A percentile compares a stretch with the other conserved stretches of the same genome.
Evolutionary conservation across 768 basidiomycete genomes (phyloP).

Genomic region (Albatrellus ellisii): DNA sequence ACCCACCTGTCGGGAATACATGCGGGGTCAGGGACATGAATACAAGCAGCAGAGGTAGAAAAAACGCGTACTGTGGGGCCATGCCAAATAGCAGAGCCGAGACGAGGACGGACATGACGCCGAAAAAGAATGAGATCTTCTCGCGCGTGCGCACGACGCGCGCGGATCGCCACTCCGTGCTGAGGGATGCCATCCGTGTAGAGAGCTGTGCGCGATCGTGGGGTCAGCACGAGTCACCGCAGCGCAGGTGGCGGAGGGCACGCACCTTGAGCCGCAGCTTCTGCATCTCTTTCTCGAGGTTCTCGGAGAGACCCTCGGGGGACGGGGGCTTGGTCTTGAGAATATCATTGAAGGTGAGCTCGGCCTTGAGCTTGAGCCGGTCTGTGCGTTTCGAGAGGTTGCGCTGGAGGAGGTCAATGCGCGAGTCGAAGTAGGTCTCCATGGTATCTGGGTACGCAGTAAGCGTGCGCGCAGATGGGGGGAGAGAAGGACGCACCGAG

Average conservation of each 20-base stretch:
- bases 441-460: slow-evolving; percentile 55
- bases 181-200: slow-evolving; percentile 62
- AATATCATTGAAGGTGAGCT: slow-evolving; percentile 39
- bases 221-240: background rate
- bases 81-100: slow-evolving; percentile 83
- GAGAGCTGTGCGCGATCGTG: slow-evolving; percentile 55
- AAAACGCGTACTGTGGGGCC: slow-evolving; percentile 58
- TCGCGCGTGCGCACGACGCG: slow-evolving; percentile 75
- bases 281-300: slow-evolving; percentile 77
- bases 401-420: slow-evolving; percentile 71
- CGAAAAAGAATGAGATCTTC: slow-evolving; percentile 85
- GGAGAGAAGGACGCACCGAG: slow-evolving; percentile 40
- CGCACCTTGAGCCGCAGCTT: slow-evolving; percentile 77
- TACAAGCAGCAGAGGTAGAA: no score
- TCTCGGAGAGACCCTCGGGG: slow-evolving; percentile 56
- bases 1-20: slow-evolving; percentile 50
- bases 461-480: background rate
- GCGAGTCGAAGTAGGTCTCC: slow-evolving; percentile 92
- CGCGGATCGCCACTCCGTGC: slow-evolving; percentile 84
- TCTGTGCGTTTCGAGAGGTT: slow-evolving; percentile 81
- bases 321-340: slow-evolving; percentile 54
- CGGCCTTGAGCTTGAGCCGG: slow-evolving; percentile 68
- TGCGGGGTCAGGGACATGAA: slow-evolving; percentile 5
- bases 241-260: background rate
- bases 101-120: slow-evolving; percentile 80